Evolutionary conservation across 805 yeast species (phyloP).

Genomic region (Pichia phayaonensis): DNA sequence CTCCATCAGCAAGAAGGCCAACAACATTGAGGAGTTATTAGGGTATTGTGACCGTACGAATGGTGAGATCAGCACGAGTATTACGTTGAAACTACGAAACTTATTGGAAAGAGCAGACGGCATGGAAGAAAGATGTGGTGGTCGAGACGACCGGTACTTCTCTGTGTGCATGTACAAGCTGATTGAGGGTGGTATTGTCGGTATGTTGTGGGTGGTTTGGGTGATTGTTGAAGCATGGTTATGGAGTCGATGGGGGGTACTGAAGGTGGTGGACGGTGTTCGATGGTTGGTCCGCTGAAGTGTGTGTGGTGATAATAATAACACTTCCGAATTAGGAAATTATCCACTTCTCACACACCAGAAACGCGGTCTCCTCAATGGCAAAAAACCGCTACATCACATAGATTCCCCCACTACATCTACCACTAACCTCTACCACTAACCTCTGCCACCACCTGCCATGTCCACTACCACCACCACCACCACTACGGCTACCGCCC

Average conservation of each 20-base stretch:
- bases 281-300: neutral
- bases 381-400: too few species aligned
- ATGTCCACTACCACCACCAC: too few species aligned
- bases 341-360: too few species aligned
- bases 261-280: neutral
- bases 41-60: conserved; percentile 60
- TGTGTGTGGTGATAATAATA: too few species aligned
- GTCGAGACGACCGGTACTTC: conserved; percentile 24
- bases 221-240: conserved; percentile 42
- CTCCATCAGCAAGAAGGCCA: conserved; percentile 22
- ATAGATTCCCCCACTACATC: too few species aligned
- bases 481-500: conserved; percentile 17
- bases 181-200: conserved; percentile 46
- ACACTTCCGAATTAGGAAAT: too few species aligned
- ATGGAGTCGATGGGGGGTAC: conserved; percentile 18
- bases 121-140: conserved; percentile 19
- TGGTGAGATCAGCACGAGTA: conserved; percentile 67
- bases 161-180: conserved; percentile 33
- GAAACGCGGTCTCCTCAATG: too few species aligned
- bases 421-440: too few species aligned
- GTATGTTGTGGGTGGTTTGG: conserved; percentile 50
- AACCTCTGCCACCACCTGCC: too few species aligned
- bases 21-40: conserved; percentile 51
- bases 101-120: conserved; percentile 42
- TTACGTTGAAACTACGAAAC: conserved; percentile 53